These are phyloP conservation scores for Blechomonas ayalai DNA, from an alignment of 208 protist species.

Conservation along the genomic window DNA sequence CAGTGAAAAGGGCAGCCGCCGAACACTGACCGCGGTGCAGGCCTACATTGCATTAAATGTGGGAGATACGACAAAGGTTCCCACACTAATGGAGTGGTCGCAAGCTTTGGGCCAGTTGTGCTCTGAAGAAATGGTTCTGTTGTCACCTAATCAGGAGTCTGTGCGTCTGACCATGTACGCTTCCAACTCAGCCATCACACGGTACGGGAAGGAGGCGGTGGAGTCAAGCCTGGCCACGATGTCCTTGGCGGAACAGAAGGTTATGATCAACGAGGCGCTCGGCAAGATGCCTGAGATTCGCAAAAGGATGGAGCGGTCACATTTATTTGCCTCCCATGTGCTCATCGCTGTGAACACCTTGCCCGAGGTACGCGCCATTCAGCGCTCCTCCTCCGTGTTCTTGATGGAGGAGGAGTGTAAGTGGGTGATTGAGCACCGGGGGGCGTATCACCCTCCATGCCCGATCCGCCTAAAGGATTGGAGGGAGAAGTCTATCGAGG, in stretches of 20 bases:
- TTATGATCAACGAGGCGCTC: slow-evolving; percentile 13
- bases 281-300: slow-evolving; percentile 8
- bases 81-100: slow-evolving; percentile 34
- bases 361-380: slow-evolving; percentile 55
- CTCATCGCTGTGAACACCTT: slow-evolving; percentile 34
- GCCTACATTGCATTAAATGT: slow-evolving; percentile 15
- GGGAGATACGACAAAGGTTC: slow-evolving; percentile 22
- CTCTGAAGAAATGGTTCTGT: slow-evolving; percentile 10
- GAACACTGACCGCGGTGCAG: slow-evolving; percentile 1
- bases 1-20: not conserved
- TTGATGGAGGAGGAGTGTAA: slow-evolving; percentile 15
- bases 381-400: slow-evolving; percentile 20
- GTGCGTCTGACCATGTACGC: slow-evolving; percentile 3
- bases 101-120: slow-evolving; percentile 20
- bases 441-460: slow-evolving; percentile 16
- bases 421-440: slow-evolving; percentile 25
- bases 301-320: slow-evolving; percentile 21
- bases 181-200: slow-evolving; percentile 3
- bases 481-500: slow-evolving; percentile 29
- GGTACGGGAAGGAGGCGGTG: slow-evolving; percentile 12
- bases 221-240: slow-evolving; percentile 21
- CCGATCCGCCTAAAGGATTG: slow-evolving; percentile 6
- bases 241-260: slow-evolving; percentile 23
- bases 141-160: not conserved
- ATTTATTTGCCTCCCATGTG: slow-evolving; percentile 43